Base-by-base conservation (phyloP, 1,284 basidiomycete genomes). In the Ganoderma resinaceum region DNA sequence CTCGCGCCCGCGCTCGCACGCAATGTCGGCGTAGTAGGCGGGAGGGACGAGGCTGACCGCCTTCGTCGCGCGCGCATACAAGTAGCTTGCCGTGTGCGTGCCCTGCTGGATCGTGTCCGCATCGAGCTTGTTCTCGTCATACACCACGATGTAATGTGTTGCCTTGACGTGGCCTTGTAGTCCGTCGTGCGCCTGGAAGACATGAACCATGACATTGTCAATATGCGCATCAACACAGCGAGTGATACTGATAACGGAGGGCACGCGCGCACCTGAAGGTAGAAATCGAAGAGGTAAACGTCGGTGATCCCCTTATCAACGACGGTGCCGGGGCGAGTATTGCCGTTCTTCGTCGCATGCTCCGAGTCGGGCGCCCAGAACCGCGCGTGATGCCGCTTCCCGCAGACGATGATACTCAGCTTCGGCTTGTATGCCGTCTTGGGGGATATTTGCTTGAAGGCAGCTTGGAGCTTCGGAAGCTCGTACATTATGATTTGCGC, bases 341-440 rank as follows among this genome's bases (percentile, higher is more conserved):
- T 94, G 0, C 91, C 91, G 70, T 90, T 91, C 66, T 77, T 82
- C 70, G 87, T 86, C 1, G 85, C 87, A 55, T 83, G 74, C 6
- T 81, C 73, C 0, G 80, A 78, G 43, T 83, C 78, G 0, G 87
- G 86, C 0, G 91, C 84, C 78, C 83, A 91, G 77, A 91, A 88
- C 49, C 88, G 86, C 0, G 92, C 89, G 74, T 95, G 87, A 75
- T 95, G 94, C 0, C 93, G 87, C 78, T 95, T 95, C 9, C 91
- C 91, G 75, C 91, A 94, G 64, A 94, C 85, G 69, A 92, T 81
- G 74, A 94, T 92, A 9, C 90, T 89, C 11, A 95, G 76, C 59
- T 84, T 82, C 0, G 92, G 94, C 26, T 78, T 77, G 75, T 92
- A 94, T 1, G 78, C 79, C 33, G 79, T 82, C 60, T 80, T 77